These are phyloP conservation scores for Thermochaetoides dissita DNA, from an alignment of 2,329 filamentous ascomycete genomes.

Conservation along the genomic window DNA sequence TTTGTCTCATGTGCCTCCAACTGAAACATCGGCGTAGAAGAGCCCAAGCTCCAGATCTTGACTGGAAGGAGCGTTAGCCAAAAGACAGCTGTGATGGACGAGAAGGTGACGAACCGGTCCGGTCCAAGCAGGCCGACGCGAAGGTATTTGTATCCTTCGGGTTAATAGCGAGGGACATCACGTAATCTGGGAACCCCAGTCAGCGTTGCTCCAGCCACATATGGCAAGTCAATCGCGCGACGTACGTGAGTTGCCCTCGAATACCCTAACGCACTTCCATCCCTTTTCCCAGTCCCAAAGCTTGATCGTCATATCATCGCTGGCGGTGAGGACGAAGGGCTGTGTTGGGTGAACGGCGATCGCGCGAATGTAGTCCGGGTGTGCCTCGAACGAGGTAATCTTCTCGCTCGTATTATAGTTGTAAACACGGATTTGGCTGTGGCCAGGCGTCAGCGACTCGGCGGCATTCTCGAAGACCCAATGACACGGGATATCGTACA, in stretches of 20 bases:
- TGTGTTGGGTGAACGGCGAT: conserved; percentile 92
- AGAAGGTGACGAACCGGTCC: conserved; percentile 39
- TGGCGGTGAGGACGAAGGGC: conserved; percentile 89
- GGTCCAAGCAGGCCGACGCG: conserved; percentile 85
- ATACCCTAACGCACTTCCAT: conserved; percentile 96
- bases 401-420: conserved; percentile 99
- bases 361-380: conserved; percentile 95
- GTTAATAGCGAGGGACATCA: conserved; percentile 71
- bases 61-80: conserved; percentile 9
- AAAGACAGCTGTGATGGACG: neutral
- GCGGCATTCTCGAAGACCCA: too few species aligned
- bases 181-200: conserved; percentile 11
- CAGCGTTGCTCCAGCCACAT: conserved; percentile 22
- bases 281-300: conserved; percentile 98
- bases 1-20: conserved; percentile 94
- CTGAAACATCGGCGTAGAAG: conserved; percentile 87
- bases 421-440: conserved; percentile 60
- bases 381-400: conserved; percentile 91
- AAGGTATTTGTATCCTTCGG: conserved; percentile 91
- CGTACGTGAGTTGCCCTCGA: conserved; percentile 72
- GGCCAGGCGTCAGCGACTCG: conserved; percentile 42
- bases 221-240: conserved; percentile 33
- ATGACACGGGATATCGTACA: conserved; percentile 27
- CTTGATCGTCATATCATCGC: conserved; percentile 97
- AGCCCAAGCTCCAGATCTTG: conserved; percentile 83